Base-by-base conservation (phyloP, 208 protist species). In the Acanthamoeba triangularis region DNA sequence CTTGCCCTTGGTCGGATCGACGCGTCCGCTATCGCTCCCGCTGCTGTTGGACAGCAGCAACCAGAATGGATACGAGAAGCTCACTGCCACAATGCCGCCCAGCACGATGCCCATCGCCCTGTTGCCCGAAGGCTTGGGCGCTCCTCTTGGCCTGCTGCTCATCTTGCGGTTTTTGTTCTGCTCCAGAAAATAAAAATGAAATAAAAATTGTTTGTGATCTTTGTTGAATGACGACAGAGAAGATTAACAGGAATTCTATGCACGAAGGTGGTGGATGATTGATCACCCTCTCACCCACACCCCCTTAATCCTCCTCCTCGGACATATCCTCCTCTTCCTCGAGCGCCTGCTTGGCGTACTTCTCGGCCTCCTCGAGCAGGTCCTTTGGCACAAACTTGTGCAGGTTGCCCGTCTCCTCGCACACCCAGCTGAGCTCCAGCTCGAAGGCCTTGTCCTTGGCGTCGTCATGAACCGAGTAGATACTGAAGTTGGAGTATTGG, bases 341-440 rank as follows among this genome's bases (percentile, higher is more conserved):
- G 11, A 97, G 52, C 41, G 96, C 90, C 67, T 93, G 44, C 88
- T 97, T 97, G 49, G 97, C 98, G 25, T 82, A 93, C 16, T 85
- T 90, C 87, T 97, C 96, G 25, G 97, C 97, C 74, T 98, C 95
- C 18, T 82, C 80, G 0, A 94, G 37, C 16, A 98, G 37, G 23
- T 97, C 96, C 44, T 97, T 90, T 47, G 98, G 98, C 33, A 98
- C 96, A 25, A 96, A 44, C 87, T 97, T 65, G 93, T 98, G 97
- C 67, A 96, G 47, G n/a, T 95, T 69, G 30, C 95, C 92, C 3
- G 95, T 95, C 59, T 97, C 99, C 54, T 99, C 98, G 95, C 99
- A 99, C 69, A 99, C 98, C 99, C 99, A 99, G 85, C 98, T 98
- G 76, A 99, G 98, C 93, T 99, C 99, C 30, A 99, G 97, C 95